Percentiles rank a stretch among this genome's conserved stretches.
Conservation (phyloP, 257 asterid species). For the Fraxinus quadrangulata region DNA sequence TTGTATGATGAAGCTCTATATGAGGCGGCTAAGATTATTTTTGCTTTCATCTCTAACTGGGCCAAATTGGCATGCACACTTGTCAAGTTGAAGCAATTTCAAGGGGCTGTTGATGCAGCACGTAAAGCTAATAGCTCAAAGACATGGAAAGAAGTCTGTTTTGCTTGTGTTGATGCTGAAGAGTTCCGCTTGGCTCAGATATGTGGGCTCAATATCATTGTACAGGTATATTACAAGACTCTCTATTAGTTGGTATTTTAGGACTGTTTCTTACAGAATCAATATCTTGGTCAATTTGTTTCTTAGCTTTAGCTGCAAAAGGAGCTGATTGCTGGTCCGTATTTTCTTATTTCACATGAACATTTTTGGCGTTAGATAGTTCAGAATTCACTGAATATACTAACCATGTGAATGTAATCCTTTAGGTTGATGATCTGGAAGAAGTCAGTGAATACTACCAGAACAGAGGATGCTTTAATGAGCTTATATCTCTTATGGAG, state of each 20-base stretch:
- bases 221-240: slow-evolving; percentile 30
- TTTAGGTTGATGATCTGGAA: slow-evolving; percentile 43
- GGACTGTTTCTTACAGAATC: background rate
- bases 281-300: background rate
- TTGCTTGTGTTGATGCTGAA: slow-evolving; percentile 87
- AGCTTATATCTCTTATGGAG: slow-evolving; percentile 58
- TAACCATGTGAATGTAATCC: background rate
- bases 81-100: slow-evolving; percentile 88
- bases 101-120: slow-evolving; percentile 97
- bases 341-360: background rate
- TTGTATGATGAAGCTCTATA: slow-evolving; percentile 38
- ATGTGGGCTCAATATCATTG: slow-evolving; percentile 41
- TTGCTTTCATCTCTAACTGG: slow-evolving; percentile 76
- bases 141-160: slow-evolving; percentile 98
- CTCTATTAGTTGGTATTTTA: slow-evolving; percentile 7
- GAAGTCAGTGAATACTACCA: slow-evolving; percentile 42
- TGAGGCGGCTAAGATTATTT: slow-evolving; percentile 62
- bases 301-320: background rate
- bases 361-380: background rate
- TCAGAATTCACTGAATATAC: background rate
- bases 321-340: background rate
- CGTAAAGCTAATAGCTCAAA: slow-evolving; percentile 93
- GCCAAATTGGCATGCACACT: slow-evolving; percentile 72
- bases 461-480: slow-evolving; percentile 41
- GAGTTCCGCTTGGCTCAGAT: slow-evolving; percentile 44